Evolutionary conservation across 176 grass and related monocot genomes (phyloP), one percentile per base, ranked within the genome.

Genomic region (Alloteropsis semialata): DNA sequence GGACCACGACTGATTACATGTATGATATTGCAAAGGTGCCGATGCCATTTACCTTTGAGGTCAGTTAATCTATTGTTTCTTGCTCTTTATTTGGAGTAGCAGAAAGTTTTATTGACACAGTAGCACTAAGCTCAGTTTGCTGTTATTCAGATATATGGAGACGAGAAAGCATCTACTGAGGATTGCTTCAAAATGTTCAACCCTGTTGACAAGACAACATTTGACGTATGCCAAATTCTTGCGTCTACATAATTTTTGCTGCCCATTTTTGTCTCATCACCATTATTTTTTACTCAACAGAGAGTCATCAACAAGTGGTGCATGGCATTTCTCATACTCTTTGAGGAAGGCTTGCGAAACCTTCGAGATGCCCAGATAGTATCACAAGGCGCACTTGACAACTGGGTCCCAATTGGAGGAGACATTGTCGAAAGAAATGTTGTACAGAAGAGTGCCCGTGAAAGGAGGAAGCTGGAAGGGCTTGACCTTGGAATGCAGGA

Each of bases 131-230:
- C 36, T 87, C 36, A 80, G 4, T 28, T 61, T 79, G 15, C 64
- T 72, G 39, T 4, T 77, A 78, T 71, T 80, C 86, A 99, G 96
- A 94, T 99, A 87, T 99, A 92, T 78, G 96, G 96, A 78, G 93
- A 99, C 78, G 80, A 87, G 73, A 85, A 79, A 64, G 91, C 93
- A 55, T 90, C 96, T 77, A 61, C 81, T 2, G 90, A 83, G 0
- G 96, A 96, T 49, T 99, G 96, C 85, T 96, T 99, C 87, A 99
- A 81, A 79, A 99, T 99, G 96, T 99, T 99, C 85, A 99, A 96
- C 83, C 96, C 96, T 73, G 67, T 92, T 25, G 89, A 99, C 68
- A 94, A 89, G 84, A 84, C 63, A 67, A 86, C 75, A 36, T 99
- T 99, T 46, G 80, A 96, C n/a, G n/a, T n/a, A n/a, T n/a, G n/a